These are phyloP conservation scores for Rhizoclosmatium sp. DNA, from an alignment of 192 early-diverging fungal species.

Conservation along the genomic window DNA sequence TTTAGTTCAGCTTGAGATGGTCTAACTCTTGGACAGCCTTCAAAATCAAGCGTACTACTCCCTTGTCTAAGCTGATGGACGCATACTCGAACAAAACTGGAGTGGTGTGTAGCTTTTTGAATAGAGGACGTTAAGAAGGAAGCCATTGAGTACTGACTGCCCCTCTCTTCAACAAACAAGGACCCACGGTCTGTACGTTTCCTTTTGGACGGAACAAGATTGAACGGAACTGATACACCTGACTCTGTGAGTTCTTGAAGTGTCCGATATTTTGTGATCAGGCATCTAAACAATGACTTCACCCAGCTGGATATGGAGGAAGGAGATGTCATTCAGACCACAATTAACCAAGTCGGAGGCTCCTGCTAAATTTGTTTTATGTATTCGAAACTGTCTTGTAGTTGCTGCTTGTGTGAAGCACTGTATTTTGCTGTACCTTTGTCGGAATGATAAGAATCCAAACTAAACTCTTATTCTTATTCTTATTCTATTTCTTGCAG, in stretches of 20 bases:
- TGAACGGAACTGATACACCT: conserved; percentile 82
- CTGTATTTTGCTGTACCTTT: no score
- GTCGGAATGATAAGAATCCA: no score
- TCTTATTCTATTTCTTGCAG: no score
- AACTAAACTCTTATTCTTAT: no score
- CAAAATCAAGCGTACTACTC: conserved; percentile 95
- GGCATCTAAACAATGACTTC: background rate
- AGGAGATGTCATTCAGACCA: conserved; percentile 93
- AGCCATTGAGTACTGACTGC: background rate
- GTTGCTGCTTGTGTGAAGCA: no score
- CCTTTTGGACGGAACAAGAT: conserved; percentile 88
- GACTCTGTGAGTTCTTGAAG: conserved; percentile 67
- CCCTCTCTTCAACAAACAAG: conserved; percentile 40
- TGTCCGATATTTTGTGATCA: background rate
- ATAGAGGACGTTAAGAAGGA: background rate
- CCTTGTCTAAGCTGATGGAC: conserved; percentile 92
- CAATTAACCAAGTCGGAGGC: conserved; percentile 92
- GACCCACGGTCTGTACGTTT: conserved; percentile 83
- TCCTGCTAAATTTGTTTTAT: background rate
- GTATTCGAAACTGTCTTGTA: no score
- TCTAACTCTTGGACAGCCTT: conserved; percentile 73
- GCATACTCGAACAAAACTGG: conserved; percentile 91
- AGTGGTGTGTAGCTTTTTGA: conserved; percentile 44
- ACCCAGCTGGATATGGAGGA: conserved; percentile 92
- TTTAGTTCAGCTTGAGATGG: background rate